Evolutionary conservation across 495 filamentous ascomycete species (phyloP), one percentile per base, ranked within the genome.

Genomic region (Aspergillus diversus): DNA sequence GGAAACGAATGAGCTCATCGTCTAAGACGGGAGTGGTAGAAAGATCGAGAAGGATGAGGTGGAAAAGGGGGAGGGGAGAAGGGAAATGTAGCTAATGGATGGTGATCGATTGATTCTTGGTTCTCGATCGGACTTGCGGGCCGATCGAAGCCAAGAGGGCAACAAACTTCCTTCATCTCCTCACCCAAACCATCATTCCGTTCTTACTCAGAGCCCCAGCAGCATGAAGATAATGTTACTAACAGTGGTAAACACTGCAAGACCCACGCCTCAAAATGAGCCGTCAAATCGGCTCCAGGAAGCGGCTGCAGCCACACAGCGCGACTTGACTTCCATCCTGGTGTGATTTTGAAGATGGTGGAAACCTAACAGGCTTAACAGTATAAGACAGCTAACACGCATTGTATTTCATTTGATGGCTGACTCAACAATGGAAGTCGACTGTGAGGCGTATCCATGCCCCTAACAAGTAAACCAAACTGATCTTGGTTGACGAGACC

Each of bases 1-100:
- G 68, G 55, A 35, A 52, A 33, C 42, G 33, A 21, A 47, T 47
- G 52, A 15, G 16, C 48, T 60, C 42, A 60, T 58, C 51, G 54
- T 34, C 47, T 51, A 32, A 39, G 51, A 42, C 9, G 16, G 52
- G 7, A 31, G 55, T 48, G 13, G 47, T 60, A 53, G 50, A 53
- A 35, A 33, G 60, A 55, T 31, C 35, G 52, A 57, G 34, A 67
- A 43, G 50, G 59, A 47, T 34, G 32, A 34, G 21, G 51, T 11
- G n/a, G 21, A 55, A 47, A 42, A 27, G 50, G 21, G 39, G 27
- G 35, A 42, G 31, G 16, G 31, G 37, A 5, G 35, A 39, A 21
- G 7, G 57, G 31, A 4, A n/a, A 13, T 39, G 15, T 17, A 56
- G 8, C 42, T 6, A 3, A 15, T 15, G 27, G 33, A 16, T 49